Percentiles rank a stretch among this genome's conserved stretches.
phyloP scores from a whole-genome alignment of 495 filamentous ascomycete species.

The Oleoguttula mirabilis region DNA sequence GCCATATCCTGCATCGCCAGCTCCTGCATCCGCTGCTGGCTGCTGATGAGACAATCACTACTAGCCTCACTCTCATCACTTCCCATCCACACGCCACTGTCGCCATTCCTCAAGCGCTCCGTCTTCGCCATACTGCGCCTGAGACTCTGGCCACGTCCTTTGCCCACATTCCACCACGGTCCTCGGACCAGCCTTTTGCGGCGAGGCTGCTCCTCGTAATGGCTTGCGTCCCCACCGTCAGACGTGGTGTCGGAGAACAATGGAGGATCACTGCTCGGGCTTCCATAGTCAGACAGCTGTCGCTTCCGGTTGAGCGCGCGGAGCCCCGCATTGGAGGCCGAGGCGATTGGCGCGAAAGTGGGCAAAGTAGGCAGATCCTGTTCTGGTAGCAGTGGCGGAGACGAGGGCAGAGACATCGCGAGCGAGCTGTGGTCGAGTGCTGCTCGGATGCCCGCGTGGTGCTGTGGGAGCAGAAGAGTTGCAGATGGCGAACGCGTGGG shows the following conservation, averaged over 20 bases:
- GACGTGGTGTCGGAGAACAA: slow-evolving; percentile 16
- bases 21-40: slow-evolving; percentile 7
- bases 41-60: slow-evolving; percentile 7
- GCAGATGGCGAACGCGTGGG: too few species aligned
- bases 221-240: slow-evolving; percentile 4
- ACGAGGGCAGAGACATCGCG: slow-evolving; percentile 17
- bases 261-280: slow-evolving; percentile 19
- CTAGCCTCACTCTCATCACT: slow-evolving; percentile 41
- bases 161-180: slow-evolving; percentile 14
- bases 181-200: slow-evolving; percentile 14
- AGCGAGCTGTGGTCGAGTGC: slow-evolving; percentile 3
- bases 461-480: too few species aligned
- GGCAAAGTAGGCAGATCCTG: slow-evolving; percentile 2
- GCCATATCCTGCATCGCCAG: slow-evolving; percentile 13
- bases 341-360: neutral
- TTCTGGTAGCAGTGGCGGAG: slow-evolving; percentile 12
- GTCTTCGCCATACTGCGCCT: slow-evolving; percentile 38
- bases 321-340: neutral
- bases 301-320: slow-evolving; percentile 4
- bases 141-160: neutral
- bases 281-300: slow-evolving; percentile 9
- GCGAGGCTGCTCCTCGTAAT: neutral
- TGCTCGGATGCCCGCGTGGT: slow-evolving; percentile 14
- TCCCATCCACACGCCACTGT: slow-evolving; percentile 75
- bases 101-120: slow-evolving; percentile 51